Evolutionary conservation across 139 green algal species (phyloP).

Genomic region (Microglena sp.): DNA sequence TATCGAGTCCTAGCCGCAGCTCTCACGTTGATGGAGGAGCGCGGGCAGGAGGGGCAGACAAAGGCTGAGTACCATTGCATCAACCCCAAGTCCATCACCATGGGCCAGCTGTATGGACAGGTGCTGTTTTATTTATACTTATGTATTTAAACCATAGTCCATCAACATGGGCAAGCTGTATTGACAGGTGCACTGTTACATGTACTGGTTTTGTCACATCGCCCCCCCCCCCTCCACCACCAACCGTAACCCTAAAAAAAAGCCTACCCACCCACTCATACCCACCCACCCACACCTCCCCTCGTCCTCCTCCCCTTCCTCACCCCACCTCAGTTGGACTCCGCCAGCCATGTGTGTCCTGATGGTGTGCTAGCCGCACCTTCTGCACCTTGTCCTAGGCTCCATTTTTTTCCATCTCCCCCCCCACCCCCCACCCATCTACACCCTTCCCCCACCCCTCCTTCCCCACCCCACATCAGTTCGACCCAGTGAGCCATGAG

Average conservation of each 20-base stretch:
- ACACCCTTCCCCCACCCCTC: too few relatives aligned
- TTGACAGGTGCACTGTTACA: too few relatives aligned
- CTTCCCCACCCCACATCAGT: slow-evolving; percentile 8
- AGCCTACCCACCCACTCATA: too few relatives aligned
- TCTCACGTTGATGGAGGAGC: slow-evolving; percentile 39
- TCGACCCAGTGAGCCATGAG: slow-evolving; percentile 57
- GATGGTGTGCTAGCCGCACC: slow-evolving; percentile 55
- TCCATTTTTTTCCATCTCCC: too few relatives aligned
- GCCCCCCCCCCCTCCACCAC: too few relatives aligned
- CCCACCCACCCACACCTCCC: too few relatives aligned
- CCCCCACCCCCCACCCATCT: too few relatives aligned
- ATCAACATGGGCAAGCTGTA: background rate
- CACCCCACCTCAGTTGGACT: slow-evolving; percentile 30
- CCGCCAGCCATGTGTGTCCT: slow-evolving; percentile 65
- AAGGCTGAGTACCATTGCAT: slow-evolving; percentile 42
- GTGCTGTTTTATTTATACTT: slow-evolving; percentile 6
- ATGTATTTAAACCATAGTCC: too few relatives aligned
- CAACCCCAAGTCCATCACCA: slow-evolving; percentile 78
- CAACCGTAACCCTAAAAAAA: slow-evolving; percentile 38
- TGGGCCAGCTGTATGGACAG: slow-evolving; percentile 76
- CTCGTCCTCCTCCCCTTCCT: background rate
- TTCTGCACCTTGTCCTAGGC: too few relatives aligned
- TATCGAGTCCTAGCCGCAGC: slow-evolving; percentile 46
- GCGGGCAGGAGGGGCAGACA: slow-evolving; percentile 34
- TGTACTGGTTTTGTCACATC: too few relatives aligned